Base-by-base conservation (phyloP, 2,329 filamentous ascomycete genomes). In the Trichoderma sp. region DNA sequence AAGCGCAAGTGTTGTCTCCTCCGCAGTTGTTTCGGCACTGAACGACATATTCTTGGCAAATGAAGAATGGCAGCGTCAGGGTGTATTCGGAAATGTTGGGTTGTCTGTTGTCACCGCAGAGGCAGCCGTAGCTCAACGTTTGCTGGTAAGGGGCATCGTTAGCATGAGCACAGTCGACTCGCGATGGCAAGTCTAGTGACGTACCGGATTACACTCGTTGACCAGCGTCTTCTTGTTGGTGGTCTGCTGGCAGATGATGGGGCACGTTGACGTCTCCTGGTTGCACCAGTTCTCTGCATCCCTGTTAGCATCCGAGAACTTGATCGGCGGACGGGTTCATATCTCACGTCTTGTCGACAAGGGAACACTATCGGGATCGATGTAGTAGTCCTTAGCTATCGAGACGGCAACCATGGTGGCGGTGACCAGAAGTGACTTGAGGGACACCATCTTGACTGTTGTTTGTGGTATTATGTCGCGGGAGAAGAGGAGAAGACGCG, bases 71-170 rank as follows among this genome's bases (percentile, higher is more conserved):
- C 28, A 95, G 81, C 1, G 91, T 93, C 71, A 92, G 83, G 21
- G 88, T 89, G 83, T 90, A 95, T 77, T 93, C 84, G 72, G 88
- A 86, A 56, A 91, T 78, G 78, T 93, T 93, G 70, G 91, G 91
- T 60, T 83, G 78, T 67, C 83, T 75, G 74, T 85, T 84, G 74
- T 90, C 82, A 68, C 83, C 82, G 80, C 91, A 95, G 70, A 92
- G 80, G 76, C 91, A 95, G 68, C 82, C 81, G 78, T 89, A 94
- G n/a, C 79, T 82, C 57, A 94, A 82, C 21, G 81, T 79, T 59
- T 82, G 73, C 85, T 88, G 5, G 34, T 14, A 63, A 63, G 30
- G n/a, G 17, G 14, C n/a, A 4, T 6, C 10, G 28, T 66, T 30
- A 62, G 63, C 26, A 17, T 54, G 66, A 52, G 28, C 19, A 17